These are phyloP conservation scores for Coniochaeta pulveracea DNA, from an alignment of 2,329 filamentous ascomycete species.

Conservation along the genomic window DNA sequence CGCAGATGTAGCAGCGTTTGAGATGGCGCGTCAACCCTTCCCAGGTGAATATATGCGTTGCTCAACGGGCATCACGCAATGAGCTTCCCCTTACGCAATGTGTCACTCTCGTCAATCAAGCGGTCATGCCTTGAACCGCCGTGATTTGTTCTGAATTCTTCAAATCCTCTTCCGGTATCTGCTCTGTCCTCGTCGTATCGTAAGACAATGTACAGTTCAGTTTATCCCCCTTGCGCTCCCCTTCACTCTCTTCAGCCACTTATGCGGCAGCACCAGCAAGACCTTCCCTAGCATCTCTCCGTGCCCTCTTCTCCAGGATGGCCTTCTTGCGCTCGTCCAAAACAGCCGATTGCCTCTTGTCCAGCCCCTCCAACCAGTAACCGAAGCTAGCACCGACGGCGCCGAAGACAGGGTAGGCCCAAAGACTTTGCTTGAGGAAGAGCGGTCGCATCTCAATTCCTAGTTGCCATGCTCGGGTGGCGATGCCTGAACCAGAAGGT, in stretches of 20 bases:
- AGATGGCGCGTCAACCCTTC: too few relatives aligned
- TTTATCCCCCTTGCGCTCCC: not conserved
- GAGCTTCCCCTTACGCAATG: too few relatives aligned
- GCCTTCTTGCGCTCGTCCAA: slow-evolving; percentile 67
- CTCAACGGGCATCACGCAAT: too few relatives aligned
- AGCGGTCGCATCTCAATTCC: slow-evolving; percentile 97
- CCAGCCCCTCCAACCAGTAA: slow-evolving; percentile 91
- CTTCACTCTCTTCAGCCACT: not conserved
- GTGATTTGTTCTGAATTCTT: too few relatives aligned
- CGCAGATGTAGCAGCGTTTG: too few relatives aligned
- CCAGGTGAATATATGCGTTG: too few relatives aligned
- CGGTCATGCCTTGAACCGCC: too few relatives aligned
- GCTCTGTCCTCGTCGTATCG: too few relatives aligned
- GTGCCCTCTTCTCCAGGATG: slow-evolving; percentile 80
- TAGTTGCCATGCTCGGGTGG: slow-evolving; percentile 89
- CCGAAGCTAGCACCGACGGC: slow-evolving; percentile 82
- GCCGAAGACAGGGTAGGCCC: slow-evolving; percentile 87
- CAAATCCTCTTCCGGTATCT: too few relatives aligned
- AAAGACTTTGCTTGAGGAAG: slow-evolving; percentile 73
- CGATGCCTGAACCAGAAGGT: slow-evolving; percentile 53
- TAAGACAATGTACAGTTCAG: slow-evolving; percentile 1
- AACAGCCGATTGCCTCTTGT: slow-evolving; percentile 67
- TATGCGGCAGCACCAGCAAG: slow-evolving; percentile 5
- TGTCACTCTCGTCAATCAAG: too few relatives aligned
- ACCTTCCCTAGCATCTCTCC: slow-evolving; percentile 59